These are phyloP conservation scores for Collariella sp. DNA, from an alignment of 495 filamentous ascomycete species.

Conservation along the genomic window DNA sequence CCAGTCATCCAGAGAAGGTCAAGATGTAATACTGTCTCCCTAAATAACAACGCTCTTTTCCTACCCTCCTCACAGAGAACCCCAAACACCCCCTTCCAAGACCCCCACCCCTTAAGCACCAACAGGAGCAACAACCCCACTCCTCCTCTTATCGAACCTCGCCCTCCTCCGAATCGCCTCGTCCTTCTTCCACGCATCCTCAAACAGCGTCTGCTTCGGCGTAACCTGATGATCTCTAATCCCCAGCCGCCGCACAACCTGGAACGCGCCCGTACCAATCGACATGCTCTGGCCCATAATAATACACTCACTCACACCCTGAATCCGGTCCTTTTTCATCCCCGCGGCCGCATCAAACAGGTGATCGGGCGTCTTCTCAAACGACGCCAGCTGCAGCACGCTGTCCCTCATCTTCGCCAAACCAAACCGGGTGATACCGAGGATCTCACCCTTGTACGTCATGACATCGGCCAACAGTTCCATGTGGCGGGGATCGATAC, in stretches of 20 bases:
- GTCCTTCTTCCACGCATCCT: slow-evolving; percentile 57
- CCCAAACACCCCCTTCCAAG: not conserved
- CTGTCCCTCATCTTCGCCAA: slow-evolving; percentile 94
- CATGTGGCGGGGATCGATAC: slow-evolving; percentile 97
- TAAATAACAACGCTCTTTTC: not conserved
- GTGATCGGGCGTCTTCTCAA: slow-evolving; percentile 98
- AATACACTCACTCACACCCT: slow-evolving; percentile 93
- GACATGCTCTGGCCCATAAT: slow-evolving; percentile 94
- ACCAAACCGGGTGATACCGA: slow-evolving; percentile 96
- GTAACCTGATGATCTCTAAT: slow-evolving; percentile 56
- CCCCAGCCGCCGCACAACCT: slow-evolving; percentile 69
- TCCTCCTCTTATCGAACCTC: slow-evolving; percentile 16
- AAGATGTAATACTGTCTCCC: too few relatives aligned
- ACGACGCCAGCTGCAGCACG: slow-evolving; percentile 89
- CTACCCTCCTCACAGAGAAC: not conserved
- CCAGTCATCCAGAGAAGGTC: too few relatives aligned
- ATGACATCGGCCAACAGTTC: slow-evolving; percentile 97
- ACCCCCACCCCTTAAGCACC: not conserved
- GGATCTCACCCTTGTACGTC: slow-evolving; percentile 96
- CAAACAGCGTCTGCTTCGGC: slow-evolving; percentile 61
- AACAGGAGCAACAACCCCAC: slow-evolving; percentile 1
- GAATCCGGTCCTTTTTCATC: slow-evolving; percentile 80
- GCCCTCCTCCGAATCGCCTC: slow-evolving; percentile 29
- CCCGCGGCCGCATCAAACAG: slow-evolving; percentile 88
- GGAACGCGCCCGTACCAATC: slow-evolving; percentile 85